Base-by-base conservation (phyloP, 1,284 basidiomycete genomes). In the Coniophora puteana region DNA sequence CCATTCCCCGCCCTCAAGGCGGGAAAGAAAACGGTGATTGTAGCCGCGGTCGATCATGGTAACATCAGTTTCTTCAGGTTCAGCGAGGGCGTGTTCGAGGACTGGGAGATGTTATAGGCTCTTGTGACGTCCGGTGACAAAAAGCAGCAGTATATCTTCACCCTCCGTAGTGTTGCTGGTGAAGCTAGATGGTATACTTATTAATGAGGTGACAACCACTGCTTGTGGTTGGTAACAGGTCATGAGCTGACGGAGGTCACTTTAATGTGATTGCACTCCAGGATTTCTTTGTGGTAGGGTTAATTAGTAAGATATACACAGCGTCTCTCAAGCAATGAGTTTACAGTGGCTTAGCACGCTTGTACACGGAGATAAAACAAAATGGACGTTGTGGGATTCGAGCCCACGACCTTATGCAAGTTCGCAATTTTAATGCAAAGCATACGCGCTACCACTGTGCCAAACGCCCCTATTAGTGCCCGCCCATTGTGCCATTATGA, bases 1-100 rank as follows among this genome's bases (percentile, higher is more conserved):
- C 83, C 88, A 1, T 91, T 93, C 54, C 74, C 77, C 47, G 74
- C 77, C 4, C 69, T 98, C 47, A 91, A 94, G 54, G 79, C 82
- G 14, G 95, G 95, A 0, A 89, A 88, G 56, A 86, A 91, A 53
- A 85, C 74, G 8, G 72, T 95, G 36, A 74, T 98, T 20, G 76
- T 99, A 22, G 95, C 93, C 1, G 90, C 83, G 1, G 93, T 95
- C 4, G 94, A 97, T 63, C 77, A 83, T 6, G 92, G 94, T 6
- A 93, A 80, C 48, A 88, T 88, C 20, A 89, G 89, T 44, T 91
- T 97, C 70, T 84, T 93, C 59, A 69, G 90, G 31, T 94, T 98
- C 53, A 86, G 89, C 1, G 78, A 94, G 55, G 85, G 89, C 0
- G 83, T 78, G 10, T 98, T 99, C 62, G 81, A 77, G 38, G 83